These are phyloP conservation scores for Phialophora tarda DNA, from an alignment of 2,329 filamentous ascomycete species.

Conservation along the genomic window DNA sequence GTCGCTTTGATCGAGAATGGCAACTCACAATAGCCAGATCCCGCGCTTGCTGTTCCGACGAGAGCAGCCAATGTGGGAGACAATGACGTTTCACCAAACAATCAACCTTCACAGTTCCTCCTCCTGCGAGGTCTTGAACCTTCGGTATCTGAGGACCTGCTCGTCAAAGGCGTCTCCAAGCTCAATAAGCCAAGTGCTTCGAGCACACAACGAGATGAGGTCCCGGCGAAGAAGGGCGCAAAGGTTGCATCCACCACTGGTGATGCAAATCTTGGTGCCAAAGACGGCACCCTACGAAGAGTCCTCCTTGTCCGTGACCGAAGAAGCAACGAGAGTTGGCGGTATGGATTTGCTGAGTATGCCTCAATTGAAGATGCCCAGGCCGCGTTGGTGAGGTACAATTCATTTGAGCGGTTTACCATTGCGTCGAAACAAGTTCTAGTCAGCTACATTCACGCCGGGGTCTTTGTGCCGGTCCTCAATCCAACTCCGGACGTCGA, in stretches of 20 bases:
- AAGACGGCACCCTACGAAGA: slow-evolving; percentile 74
- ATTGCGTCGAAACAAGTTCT: slow-evolving; percentile 75
- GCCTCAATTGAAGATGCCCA: slow-evolving; percentile 75
- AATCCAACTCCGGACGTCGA: slow-evolving; percentile 64
- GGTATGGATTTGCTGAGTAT: slow-evolving; percentile 85
- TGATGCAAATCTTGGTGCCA: slow-evolving; percentile 70
- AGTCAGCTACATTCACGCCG: slow-evolving; percentile 79
- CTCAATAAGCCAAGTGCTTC: slow-evolving; percentile 65
- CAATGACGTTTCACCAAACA: slow-evolving; percentile 60
- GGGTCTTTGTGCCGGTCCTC: slow-evolving; percentile 78
- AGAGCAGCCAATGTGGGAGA: slow-evolving; percentile 59
- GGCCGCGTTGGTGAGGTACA: slow-evolving; percentile 73
- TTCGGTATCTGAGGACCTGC: slow-evolving; percentile 72
- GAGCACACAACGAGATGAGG: slow-evolving; percentile 50
- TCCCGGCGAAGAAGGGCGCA: slow-evolving; percentile 45
- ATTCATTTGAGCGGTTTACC: slow-evolving; percentile 74
- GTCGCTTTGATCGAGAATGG: slow-evolving; percentile 7
- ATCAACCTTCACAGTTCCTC: slow-evolving; percentile 74
- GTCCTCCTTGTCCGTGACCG: slow-evolving; percentile 78
- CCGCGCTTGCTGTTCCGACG: slow-evolving; percentile 25
- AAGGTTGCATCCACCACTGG: slow-evolving; percentile 63
- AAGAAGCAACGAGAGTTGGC: slow-evolving; percentile 72
- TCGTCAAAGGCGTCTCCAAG: slow-evolving; percentile 75
- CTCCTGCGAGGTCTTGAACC: slow-evolving; percentile 73
- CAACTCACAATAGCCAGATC: slow-evolving; percentile 24